These are phyloP conservation scores for Papilionanthe hybrid DNA, from an alignment of 116 monocot species.

Conservation along the genomic window DNA sequence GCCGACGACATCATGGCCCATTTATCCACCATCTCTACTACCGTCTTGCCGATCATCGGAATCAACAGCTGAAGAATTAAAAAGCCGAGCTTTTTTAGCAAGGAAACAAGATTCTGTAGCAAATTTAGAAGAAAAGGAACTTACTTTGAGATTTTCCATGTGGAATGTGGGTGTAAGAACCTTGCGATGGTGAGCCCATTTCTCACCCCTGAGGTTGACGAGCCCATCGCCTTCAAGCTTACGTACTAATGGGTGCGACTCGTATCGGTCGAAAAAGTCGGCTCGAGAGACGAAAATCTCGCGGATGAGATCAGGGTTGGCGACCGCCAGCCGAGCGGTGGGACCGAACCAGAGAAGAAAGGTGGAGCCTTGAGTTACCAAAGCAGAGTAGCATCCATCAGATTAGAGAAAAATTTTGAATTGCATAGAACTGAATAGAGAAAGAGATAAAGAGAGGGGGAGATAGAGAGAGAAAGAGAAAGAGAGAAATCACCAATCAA, in stretches of 20 bases:
- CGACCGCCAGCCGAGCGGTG: conserved; percentile 58
- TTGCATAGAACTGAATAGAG: conserved; percentile 1
- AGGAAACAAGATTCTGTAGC: neutral
- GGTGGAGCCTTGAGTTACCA: conserved; percentile 46
- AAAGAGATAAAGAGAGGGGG: neutral
- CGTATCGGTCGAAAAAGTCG: conserved; percentile 53
- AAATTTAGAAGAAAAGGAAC: neutral
- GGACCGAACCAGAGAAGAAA: conserved; percentile 93
- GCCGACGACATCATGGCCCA: conserved; percentile 29
- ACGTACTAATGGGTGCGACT: conserved; percentile 56
- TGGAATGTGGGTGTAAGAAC: conserved; percentile 52
- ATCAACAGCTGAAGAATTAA: conserved; percentile 41
- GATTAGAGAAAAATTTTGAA: conserved; percentile 7
- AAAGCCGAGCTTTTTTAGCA: no score
- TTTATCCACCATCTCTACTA: conserved; percentile 56
- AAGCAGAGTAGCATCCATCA: conserved; percentile 9
- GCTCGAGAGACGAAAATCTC: conserved; percentile 62
- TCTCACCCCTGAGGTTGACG: conserved; percentile 49
- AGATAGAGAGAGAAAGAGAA: no score
- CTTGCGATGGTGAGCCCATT: conserved; percentile 58
- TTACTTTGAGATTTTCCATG: conserved; percentile 69
- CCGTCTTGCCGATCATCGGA: conserved; percentile 58
- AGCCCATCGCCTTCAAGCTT: conserved; percentile 70
- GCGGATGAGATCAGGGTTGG: conserved; percentile 79
- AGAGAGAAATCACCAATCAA: neutral